These are phyloP conservation scores for Hydnomerulius pinastri DNA, from an alignment of 768 basidiomycete genomes.

Conservation along the genomic window DNA sequence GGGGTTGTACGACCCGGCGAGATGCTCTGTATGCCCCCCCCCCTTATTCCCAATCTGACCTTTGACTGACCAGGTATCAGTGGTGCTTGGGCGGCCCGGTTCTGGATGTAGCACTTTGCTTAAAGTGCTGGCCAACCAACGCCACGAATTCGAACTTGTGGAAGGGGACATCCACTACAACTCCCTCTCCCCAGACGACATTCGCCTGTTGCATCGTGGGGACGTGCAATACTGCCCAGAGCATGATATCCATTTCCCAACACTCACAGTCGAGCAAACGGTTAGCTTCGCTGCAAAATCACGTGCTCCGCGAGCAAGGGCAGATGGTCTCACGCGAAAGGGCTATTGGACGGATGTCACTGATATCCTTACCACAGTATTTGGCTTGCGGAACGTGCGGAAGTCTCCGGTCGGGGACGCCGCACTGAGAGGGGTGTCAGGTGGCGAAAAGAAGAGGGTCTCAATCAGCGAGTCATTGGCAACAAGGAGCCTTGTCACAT, in stretches of 20 bases:
- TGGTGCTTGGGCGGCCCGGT: constrained; percentile 84
- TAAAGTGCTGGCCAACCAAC: constrained; percentile 80
- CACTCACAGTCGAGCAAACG: constrained; percentile 78
- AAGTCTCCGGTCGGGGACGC: constrained; percentile 83
- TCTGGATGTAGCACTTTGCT: constrained; percentile 86
- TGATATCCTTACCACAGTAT: constrained; percentile 64
- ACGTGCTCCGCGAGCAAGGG: constrained; percentile 61
- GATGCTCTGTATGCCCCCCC: constrained; percentile 59
- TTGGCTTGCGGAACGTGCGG: constrained; percentile 73
- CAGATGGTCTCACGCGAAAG: constrained; percentile 42
- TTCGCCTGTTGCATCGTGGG: constrained; percentile 68
- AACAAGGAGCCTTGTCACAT: constrained; percentile 70
- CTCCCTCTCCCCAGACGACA: constrained; percentile 65
- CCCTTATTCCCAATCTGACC: background rate
- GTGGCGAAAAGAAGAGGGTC: constrained; percentile 83
- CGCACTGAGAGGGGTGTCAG: constrained; percentile 69
- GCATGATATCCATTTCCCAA: constrained; percentile 86
- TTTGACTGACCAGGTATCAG: constrained; percentile 35
- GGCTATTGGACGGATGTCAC: constrained; percentile 18
- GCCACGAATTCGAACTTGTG: constrained; percentile 64
- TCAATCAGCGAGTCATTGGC: constrained; percentile 74
- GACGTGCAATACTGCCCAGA: constrained; percentile 82
- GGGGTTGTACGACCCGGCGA: constrained; percentile 63
- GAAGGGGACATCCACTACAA: constrained; percentile 77
- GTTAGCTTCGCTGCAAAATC: constrained; percentile 68